Base-by-base conservation (phyloP, 257 asterid species). In the Orobanche coerulescens region DNA sequence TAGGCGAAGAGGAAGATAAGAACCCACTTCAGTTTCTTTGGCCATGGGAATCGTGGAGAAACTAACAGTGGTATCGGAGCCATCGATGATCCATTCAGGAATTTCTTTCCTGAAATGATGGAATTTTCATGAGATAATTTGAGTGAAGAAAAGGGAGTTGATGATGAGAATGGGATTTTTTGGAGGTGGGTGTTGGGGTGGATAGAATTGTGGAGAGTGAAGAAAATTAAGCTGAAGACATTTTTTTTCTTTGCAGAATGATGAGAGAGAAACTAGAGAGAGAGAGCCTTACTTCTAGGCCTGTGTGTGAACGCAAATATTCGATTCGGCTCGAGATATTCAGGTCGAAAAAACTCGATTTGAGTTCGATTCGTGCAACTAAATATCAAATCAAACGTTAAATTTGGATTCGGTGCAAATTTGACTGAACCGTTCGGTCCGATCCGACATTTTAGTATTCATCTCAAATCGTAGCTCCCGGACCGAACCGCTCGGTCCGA, bases 1-100 rank as follows among this genome's bases (percentile, higher is more conserved):
- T n/a, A 0, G 94, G 80, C 10, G 88, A 85, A 0, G 82, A 76
- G 96, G 98, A 20, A 93, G 83, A 78, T 76, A 93, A 11, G 96
- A 62, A 2, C 97, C 98, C 43, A 86, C 95, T 66, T 84, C 98
- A 12, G 86, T 82, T 66, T 93, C 97, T 67, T 82, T 81, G 51
- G 97, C 89, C 0, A 48, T 42, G 1, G 95, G 73, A 15, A 81
- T 76, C n/a, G 28, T 0, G 79, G 82, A 16, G 90, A 58, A 58
- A 24, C 26, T 0, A 85, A 24, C 2, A 81, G 66, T 36, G 96
- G 89, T 68, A 79, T 58, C 48, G 80, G 49, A 62, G 79, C 78
- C 56, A 73, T 61, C 18, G 87, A 82, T 14, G 85, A 84, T 44
- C 87, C 83, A 53, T 79, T 87, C 66, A 87, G 52, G 61, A 88